Conservation (phyloP, 2,329 filamentous ascomycete species). For the Hymenoscyphus scutula region DNA sequence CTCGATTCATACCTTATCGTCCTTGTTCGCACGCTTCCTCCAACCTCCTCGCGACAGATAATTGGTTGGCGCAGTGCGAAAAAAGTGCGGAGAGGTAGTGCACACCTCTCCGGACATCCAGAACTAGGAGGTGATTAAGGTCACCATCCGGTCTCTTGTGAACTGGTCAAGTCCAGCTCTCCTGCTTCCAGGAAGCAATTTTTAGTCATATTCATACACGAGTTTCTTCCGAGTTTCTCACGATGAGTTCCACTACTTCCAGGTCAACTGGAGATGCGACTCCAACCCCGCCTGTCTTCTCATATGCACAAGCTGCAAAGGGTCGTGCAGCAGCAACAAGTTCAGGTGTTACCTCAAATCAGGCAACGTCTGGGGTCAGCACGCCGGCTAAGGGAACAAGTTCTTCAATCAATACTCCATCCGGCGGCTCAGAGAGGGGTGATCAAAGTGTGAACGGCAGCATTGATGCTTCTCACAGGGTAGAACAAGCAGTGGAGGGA, state of each 20-base stretch:
- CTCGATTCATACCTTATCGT: slow-evolving; percentile 4
- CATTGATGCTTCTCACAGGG: slow-evolving; percentile 23
- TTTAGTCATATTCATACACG: slow-evolving; percentile 12
- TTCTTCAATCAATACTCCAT: slow-evolving; percentile 31
- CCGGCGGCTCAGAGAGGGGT: slow-evolving; percentile 19
- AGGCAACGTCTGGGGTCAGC: slow-evolving; percentile 33
- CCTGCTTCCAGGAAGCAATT: slow-evolving; percentile 17
- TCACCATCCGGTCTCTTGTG: slow-evolving; percentile 24
- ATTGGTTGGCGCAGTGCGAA: slow-evolving; percentile 26
- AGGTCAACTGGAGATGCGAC: slow-evolving; percentile 37
- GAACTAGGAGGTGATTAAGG: slow-evolving; percentile 31
- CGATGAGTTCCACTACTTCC: slow-evolving; percentile 43
- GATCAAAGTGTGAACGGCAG: slow-evolving; percentile 24
- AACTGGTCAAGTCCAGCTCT: slow-evolving; percentile 16
- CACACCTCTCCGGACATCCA: slow-evolving; percentile 40
- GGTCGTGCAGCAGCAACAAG: slow-evolving; percentile 50
- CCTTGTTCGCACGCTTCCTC: not conserved
- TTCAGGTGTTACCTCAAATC: slow-evolving; percentile 31
- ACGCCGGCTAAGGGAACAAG: slow-evolving; percentile 33
- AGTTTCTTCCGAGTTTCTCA: slow-evolving; percentile 20
- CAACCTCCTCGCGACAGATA: slow-evolving; percentile 11
- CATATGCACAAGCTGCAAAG: slow-evolving; percentile 94
- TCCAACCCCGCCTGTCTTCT: slow-evolving; percentile 61
- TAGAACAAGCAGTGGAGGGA: slow-evolving; percentile 22
- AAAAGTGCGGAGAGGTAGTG: slow-evolving; percentile 39